Evolutionary conservation across 768 basidiomycete genomes (phyloP).

Genomic region (Suillus spraguei): DNA sequence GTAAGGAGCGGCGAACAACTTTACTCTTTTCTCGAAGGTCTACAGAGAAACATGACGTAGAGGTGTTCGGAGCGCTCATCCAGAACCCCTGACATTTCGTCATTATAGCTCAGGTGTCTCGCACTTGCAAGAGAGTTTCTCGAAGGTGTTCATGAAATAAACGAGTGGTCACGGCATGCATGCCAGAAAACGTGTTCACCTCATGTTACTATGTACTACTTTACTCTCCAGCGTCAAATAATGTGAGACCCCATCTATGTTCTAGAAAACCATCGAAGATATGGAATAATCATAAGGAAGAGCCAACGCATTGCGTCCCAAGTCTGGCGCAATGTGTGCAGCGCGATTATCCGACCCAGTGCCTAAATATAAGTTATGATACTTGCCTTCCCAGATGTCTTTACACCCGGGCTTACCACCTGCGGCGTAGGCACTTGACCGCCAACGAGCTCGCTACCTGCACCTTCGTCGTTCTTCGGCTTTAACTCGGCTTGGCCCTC

Average conservation of each 20-base stretch:
- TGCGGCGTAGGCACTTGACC: conserved; percentile 37
- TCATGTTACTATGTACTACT: conserved; percentile 4
- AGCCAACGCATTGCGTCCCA: conserved; percentile 34
- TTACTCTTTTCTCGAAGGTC: conserved; percentile 2
- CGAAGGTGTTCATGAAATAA: not conserved
- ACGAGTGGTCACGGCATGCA: not conserved
- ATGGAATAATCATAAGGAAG: conserved; percentile 42
- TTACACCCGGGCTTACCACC: conserved; percentile 38
- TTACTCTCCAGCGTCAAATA: conserved; percentile 11
- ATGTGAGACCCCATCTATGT: conserved; percentile 20
- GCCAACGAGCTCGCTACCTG: conserved; percentile 42
- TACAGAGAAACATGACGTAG: conserved; percentile 1
- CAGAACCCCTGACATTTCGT: not conserved
- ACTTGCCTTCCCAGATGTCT: conserved; percentile 31
- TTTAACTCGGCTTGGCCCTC: conserved; percentile 38
- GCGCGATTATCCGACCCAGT: conserved; percentile 25
- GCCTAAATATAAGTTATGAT: conserved; percentile 32
- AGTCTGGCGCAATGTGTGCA: conserved; percentile 22
- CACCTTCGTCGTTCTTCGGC: conserved; percentile 37
- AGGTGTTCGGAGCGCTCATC: not conserved
- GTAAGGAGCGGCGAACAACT: not conserved
- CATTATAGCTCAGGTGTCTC: not conserved
- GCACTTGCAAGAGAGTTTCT: not conserved
- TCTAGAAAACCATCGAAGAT: conserved; percentile 36
- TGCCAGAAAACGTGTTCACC: conserved; percentile 3